These are phyloP conservation scores for Galerina marginata DNA, from an alignment of 768 basidiomycete genomes.

Conservation along the genomic window DNA sequence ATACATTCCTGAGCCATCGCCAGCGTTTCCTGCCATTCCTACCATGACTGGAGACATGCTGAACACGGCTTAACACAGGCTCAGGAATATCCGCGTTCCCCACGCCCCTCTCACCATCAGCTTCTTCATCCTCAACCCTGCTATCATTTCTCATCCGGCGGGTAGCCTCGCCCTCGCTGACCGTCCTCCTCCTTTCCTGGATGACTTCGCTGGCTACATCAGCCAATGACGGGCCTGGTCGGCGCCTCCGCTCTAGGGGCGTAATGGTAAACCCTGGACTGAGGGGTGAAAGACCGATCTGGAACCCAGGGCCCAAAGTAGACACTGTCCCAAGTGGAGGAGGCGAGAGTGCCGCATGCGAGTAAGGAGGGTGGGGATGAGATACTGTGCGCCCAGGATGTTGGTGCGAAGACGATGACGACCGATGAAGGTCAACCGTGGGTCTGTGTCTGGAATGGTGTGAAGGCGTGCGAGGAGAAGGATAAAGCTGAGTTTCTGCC, in stretches of 20 bases:
- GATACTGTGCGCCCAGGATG: constrained; percentile 24
- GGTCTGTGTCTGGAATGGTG: constrained; percentile 9
- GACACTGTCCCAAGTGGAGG: constrained; percentile 40
- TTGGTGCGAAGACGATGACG: constrained; percentile 20
- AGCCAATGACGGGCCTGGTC: constrained; percentile 31
- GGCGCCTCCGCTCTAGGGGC: constrained; percentile 53
- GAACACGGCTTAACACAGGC: not conserved
- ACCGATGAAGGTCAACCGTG: constrained; percentile 10
- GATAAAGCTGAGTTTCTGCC: constrained; percentile 20
- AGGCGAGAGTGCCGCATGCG: constrained; percentile 31
- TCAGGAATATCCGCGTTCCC: not conserved
- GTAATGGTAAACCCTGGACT: constrained; percentile 81
- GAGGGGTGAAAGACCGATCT: constrained; percentile 76
- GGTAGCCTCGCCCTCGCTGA: constrained; percentile 50
- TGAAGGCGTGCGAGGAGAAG: constrained; percentile 20
- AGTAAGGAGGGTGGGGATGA: constrained; percentile 21
- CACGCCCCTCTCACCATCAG: not conserved
- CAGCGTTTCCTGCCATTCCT: constrained; percentile 23
- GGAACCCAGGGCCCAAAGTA: constrained; percentile 59
- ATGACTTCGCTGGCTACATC: constrained; percentile 34
- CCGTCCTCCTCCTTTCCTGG: constrained; percentile 47
- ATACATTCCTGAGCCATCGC: constrained; percentile 34
- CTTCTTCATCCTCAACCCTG: constrained; percentile 11
- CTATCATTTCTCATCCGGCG: constrained; percentile 4
- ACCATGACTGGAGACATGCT: not conserved